Base-by-base conservation (phyloP, 305 asterid species). In the Rubia balearica region DNA sequence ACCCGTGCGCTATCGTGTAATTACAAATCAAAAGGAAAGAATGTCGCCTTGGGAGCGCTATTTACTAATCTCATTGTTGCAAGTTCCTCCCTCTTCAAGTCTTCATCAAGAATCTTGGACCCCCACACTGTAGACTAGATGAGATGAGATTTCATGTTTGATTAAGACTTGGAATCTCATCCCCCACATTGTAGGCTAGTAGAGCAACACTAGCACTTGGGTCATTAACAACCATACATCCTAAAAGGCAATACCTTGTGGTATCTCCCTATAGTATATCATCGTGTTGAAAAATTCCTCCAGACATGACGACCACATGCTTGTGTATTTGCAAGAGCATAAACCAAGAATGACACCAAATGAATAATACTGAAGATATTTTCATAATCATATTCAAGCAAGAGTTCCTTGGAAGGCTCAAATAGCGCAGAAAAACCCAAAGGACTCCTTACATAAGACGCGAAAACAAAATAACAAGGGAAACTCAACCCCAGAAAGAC, bases 391-490 rank as follows among this genome's bases (percentile, higher is more conserved):
- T 56, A 61, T 43, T 64, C 70, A 57, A 22, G 36, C 59, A 57
- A 70, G 41, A 67, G 27, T 41, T 85, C 84, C 64, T 81, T 73
- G 88, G 85, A 79, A 83, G 77, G 88, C 89, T 81, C 90, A 68
- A 77, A 83, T 21, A 83, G 95, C 91, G 79, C 87, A 55, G 68
- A 81, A 89, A 85, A 90, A 84, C 84, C 91, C 87, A 74, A 77
- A 77, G 83, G 77, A 61, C 69, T 56, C 70, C 38, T 57, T 51
- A 51, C 59, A 51, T 51, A 51, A 17, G 9, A 51, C 59, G 17
- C 24, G 59, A 21, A 30, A 48, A 45, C 24, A 38, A 4, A 49
- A 51, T 17, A 42, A 21, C 74, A 72, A 66, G 59, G 78, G 73
- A 67, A 22, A 24, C 66, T 53, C 36, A 21, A 71, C 71, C 38